Evolutionary conservation across 257 asterid genomes (phyloP).

Genomic region (Linaria vulgaris): DNA sequence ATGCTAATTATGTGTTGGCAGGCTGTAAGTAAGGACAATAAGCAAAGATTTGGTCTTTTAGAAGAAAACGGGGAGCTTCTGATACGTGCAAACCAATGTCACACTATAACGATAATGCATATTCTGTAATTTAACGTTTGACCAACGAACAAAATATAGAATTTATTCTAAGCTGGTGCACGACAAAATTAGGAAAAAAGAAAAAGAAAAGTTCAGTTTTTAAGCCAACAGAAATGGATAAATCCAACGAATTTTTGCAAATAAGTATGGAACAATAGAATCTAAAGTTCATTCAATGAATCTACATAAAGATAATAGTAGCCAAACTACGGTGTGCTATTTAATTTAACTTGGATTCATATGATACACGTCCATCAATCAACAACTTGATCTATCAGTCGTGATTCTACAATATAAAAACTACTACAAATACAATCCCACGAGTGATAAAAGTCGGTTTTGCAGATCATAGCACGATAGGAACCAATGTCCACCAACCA

Average conservation of each 20-base stretch:
- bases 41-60: constrained; percentile 75
- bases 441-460: constrained; percentile 31
- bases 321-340: constrained; percentile 30
- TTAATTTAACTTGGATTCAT: constrained; percentile 32
- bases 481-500: constrained; percentile 29
- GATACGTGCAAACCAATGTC: constrained; percentile 97
- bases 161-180: constrained; percentile 6
- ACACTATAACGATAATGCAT: constrained; percentile 53
- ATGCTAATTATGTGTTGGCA: constrained; percentile 24
- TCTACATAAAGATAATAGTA: not conserved
- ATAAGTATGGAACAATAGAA: constrained; percentile 19
- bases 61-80: constrained; percentile 85
- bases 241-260: not conserved
- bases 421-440: constrained; percentile 38
- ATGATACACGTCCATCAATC: constrained; percentile 36
- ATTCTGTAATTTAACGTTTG: constrained; percentile 7
- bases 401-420: constrained; percentile 12
- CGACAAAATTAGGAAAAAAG: constrained; percentile 8
- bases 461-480: constrained; percentile 31
- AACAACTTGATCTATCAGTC: constrained; percentile 16
- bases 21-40: constrained; percentile 87
- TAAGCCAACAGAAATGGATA: constrained; percentile 1
- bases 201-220: constrained; percentile 4
- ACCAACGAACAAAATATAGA: constrained; percentile 14
- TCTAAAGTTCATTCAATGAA: constrained; percentile 23